Evolutionary conservation across 2,329 filamentous ascomycete species (phyloP), one percentile per base, ranked within the genome.

Genomic region (Verticillium albo-atrum): DNA sequence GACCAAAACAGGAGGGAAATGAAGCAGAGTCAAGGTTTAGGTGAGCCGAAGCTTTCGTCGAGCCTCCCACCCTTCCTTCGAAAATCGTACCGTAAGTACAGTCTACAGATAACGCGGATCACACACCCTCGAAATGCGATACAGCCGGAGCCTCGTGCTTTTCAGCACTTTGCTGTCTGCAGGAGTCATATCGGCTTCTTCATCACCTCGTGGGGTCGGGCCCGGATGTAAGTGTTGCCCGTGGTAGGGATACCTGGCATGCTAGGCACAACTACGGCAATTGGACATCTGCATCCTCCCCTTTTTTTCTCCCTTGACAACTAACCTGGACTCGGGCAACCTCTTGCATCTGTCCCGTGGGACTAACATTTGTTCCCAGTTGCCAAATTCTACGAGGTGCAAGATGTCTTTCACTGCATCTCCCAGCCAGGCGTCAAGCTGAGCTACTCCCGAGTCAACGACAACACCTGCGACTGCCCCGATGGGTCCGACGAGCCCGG

Each of bases 401-500:
- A 86, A 26, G 82, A 82, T 34, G 99, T 99, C 75, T 83, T 87
- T 56, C n/a, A n/a, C n/a, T 99, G 95, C 77, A 96, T 99, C 69
- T 89, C 89, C 61, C 87, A 92, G 68, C 90, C 92, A 6, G 83
- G 86, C 32, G 85, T 96, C 68, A 83, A 83, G 65, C 82, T 99
- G 61, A 81, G 84, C 58, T 73, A 86, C 64, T 86, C 86, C 47
- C 87, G 89, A 62, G 79, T 99, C 73, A 99, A 99, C 77, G 95
- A 99, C 78, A 92, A 97, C 77, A 95, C 91, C 74, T 99, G 95
- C 81, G 95, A 99, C 74, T 99, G 95, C 70, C 94, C 95, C 15
- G 95, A 99, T 71, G 95, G 95, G 69, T 96, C 91, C 56, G 95
- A 99, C 76, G 95, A 99, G 75, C 95, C 95, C 17, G 95, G 95